Conservation (phyloP, 202 grass and related monocot species). For the Saccharum hybrid region DNA sequence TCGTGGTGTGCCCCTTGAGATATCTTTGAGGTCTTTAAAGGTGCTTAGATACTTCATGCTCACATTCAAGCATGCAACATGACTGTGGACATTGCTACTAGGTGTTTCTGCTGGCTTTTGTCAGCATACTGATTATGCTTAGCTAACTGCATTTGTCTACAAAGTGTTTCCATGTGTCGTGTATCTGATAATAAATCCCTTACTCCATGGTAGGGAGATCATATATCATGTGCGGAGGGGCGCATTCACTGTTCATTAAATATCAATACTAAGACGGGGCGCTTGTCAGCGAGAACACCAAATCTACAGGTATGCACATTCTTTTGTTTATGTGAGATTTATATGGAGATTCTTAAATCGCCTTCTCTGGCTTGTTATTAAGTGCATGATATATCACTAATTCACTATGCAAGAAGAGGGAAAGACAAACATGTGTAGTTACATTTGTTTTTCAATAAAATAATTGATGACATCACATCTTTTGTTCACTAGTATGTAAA, state of each 20-base stretch:
- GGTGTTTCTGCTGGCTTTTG: conserved; percentile 18
- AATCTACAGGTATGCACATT: conserved; percentile 73
- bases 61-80: not conserved
- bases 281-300: conserved; percentile 83
- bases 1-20: not conserved
- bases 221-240: conserved; percentile 73
- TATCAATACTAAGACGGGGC: conserved; percentile 95
- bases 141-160: conserved; percentile 15
- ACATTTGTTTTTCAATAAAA: conserved; percentile 13
- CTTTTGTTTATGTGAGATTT: conserved; percentile 15
- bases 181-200: conserved; percentile 37
- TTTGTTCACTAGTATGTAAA: conserved; percentile 29
- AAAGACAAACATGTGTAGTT: conserved; percentile 2
- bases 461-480: not conserved
- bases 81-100: not conserved
- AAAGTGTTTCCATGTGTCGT: conserved; percentile 1
- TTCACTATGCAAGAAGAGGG: conserved; percentile 3
- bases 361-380: conserved; percentile 22
- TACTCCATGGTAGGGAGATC: conserved; percentile 57
- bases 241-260: conserved; percentile 89
- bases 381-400: conserved; percentile 10
- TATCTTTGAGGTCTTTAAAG: conserved; percentile 18
- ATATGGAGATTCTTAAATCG: not conserved
- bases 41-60: not conserved
- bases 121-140: not conserved